These are phyloP conservation scores for Polygonum aviculare DNA, from an alignment of 148 eudicot genomes.

Conservation along the genomic window DNA sequence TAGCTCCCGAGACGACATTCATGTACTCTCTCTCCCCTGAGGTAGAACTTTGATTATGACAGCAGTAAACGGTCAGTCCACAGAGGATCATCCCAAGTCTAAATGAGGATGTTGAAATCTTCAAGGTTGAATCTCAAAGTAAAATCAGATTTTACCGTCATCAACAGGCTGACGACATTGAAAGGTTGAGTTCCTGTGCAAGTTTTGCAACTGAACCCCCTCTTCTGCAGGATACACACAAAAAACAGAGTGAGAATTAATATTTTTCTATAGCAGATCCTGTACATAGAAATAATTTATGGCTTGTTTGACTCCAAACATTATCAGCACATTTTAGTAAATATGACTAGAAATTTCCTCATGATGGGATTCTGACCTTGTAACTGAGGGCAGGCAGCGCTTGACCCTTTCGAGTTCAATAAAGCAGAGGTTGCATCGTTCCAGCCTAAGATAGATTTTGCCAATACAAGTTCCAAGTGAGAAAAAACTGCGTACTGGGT, in stretches of 20 bases:
- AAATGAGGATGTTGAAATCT: background rate
- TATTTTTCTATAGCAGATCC: background rate
- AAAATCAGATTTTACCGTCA: slow-evolving; percentile 10
- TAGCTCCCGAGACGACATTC: background rate
- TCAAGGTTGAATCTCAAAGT: background rate
- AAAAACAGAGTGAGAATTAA: background rate
- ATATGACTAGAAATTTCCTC: background rate
- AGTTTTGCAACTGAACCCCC: slow-evolving; percentile 85
- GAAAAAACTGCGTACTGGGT: background rate
- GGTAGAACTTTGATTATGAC: background rate
- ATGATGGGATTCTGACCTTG: slow-evolving; percentile 40
- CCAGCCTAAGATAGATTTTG: slow-evolving; percentile 40
- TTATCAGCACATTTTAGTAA: too few species aligned
- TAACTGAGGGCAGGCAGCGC: slow-evolving; percentile 52
- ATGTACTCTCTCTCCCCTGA: slow-evolving; percentile 2
- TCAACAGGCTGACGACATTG: slow-evolving; percentile 26
- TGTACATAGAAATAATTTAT: background rate
- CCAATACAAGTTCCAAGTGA: slow-evolving; percentile 5
- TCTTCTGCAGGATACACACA: slow-evolving; percentile 39
- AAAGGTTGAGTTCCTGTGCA: slow-evolving; percentile 77
- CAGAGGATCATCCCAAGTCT: background rate
- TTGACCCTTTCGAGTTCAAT: slow-evolving; percentile 86
- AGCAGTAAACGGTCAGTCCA: background rate
- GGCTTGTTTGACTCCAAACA: too few species aligned
- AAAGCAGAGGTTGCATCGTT: slow-evolving; percentile 84